Base-by-base conservation (phyloP, 805 yeast species). In the Komagataella ulmi region DNA sequence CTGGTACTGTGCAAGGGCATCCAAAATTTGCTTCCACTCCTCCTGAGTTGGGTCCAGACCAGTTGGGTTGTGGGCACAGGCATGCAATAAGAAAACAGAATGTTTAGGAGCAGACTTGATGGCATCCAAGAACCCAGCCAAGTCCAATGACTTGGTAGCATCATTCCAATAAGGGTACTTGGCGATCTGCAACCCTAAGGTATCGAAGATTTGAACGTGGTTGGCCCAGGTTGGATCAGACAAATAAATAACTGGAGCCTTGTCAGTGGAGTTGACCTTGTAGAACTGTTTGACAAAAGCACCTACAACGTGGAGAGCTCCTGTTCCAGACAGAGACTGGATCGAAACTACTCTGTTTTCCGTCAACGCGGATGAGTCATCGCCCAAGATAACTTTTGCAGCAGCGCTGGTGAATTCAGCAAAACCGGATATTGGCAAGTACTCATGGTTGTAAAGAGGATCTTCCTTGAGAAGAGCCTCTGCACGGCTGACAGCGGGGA, bases 141-240 rank as follows among this genome's bases (percentile, higher is more conserved):
- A 66, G 64, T 87, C 85, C 58, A 91, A 75, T 3, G 82, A 70
- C 68, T 87, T 87, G 52, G 83, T 77, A 18, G 71, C 73, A 52
- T 74, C 71, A 62, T 91, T 77, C 90, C 96, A 93, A 74, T 93
- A 91, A 21, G 96, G 89, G 65, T 93, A 91, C 17, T 72, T 67
- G 44, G 73, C 80, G 45, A 84, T 82, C 57, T 75, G 70, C 51
- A 87, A 73, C 4, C 95, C 96, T 54, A 79, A 73, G 51, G 77
- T 70, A 57, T 77, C 73, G 65, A 90, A 93, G 58, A 91, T 86
- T 65, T 83, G 89, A 65, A 76, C 74, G 71, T 91, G 99, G 73
- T 93, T 93, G 51, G 93, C 96, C 99, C 99, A 91, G n/a, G 98
- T 89, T 57, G 99, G 99, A 54, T 76, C 71, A 12, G 96, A 85